Conservation (phyloP, 805 yeast species). For the Candida lessepsii region DNA sequence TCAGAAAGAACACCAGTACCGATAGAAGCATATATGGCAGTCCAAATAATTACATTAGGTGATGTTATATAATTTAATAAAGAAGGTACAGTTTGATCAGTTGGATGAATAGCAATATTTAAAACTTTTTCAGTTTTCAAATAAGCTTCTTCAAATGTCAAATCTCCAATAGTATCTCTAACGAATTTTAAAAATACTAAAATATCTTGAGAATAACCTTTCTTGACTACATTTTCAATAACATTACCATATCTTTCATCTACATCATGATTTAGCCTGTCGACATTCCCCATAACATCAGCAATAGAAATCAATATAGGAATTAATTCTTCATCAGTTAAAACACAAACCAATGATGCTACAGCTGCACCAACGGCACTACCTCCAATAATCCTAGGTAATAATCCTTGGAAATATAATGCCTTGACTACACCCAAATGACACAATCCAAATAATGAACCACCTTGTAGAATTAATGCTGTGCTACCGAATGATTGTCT, state of each 20-base stretch:
- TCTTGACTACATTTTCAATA: constrained; percentile 69
- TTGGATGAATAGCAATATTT: constrained; percentile 84
- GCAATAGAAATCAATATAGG: constrained; percentile 41
- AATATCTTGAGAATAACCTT: constrained; percentile 86
- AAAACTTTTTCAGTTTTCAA: constrained; percentile 72
- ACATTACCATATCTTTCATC: constrained; percentile 64
- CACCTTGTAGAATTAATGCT: constrained; percentile 90
- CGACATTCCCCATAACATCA: constrained; percentile 42
- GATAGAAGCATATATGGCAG: constrained; percentile 84
- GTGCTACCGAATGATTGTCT: constrained; percentile 87
- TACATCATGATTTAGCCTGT: constrained; percentile 51
- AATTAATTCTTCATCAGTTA: constrained; percentile 63
- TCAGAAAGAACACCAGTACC: constrained; percentile 68
- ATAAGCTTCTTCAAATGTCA: constrained; percentile 93
- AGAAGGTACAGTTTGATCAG: constrained; percentile 65
- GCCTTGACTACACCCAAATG: constrained; percentile 92
- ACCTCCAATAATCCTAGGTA: constrained; percentile 87
- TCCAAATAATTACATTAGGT: constrained; percentile 86
- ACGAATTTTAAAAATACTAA: constrained; percentile 77
- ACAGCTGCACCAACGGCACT: constrained; percentile 93
- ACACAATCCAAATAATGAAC: constrained; percentile 89
- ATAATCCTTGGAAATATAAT: constrained; percentile 64
- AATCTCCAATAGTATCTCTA: constrained; percentile 67
- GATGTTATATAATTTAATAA: constrained; percentile 86
- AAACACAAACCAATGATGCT: constrained; percentile 79